phyloP scores from a whole-genome alignment of 495 filamentous ascomycete species.

The Thermothielavioides terrestris region DNA sequence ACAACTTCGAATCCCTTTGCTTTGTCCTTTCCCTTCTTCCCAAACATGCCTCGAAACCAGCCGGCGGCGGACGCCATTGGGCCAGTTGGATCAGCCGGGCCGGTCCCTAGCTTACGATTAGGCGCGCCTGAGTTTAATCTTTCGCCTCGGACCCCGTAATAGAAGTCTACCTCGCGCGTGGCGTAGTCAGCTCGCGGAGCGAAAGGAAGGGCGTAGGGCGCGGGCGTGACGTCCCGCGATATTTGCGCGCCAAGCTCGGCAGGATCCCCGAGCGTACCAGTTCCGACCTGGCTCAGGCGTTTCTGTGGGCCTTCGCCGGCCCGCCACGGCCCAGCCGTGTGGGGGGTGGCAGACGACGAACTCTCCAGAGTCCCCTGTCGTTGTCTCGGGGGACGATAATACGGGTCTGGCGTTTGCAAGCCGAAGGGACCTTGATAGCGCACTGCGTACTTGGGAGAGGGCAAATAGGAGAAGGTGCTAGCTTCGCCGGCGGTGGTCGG shows the following conservation, averaged over 20 bases:
- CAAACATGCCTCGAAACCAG: slow-evolving; percentile 74
- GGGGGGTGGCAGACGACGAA: slow-evolving; percentile 31
- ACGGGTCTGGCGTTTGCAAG: slow-evolving; percentile 56
- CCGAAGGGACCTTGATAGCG: slow-evolving; percentile 35
- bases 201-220: slow-evolving; percentile 29
- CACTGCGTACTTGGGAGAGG: slow-evolving; percentile 41
- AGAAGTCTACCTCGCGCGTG: slow-evolving; percentile 88
- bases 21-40: slow-evolving; percentile 77
- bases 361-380: slow-evolving; percentile 52
- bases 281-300: slow-evolving; percentile 28
- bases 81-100: slow-evolving; percentile 88
- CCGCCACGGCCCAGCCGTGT: slow-evolving; percentile 36
- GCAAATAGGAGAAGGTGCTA: slow-evolving; percentile 60
- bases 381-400: slow-evolving; percentile 74
- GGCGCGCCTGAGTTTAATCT: slow-evolving; percentile 71
- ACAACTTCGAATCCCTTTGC: slow-evolving; percentile 96
- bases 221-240: slow-evolving; percentile 34
- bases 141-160: slow-evolving; percentile 86
- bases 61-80: slow-evolving; percentile 80
- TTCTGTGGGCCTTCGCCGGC: slow-evolving; percentile 47
- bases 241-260: slow-evolving; percentile 34
- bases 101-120: slow-evolving; percentile 78
- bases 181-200: slow-evolving; percentile 68
- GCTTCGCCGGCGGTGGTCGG: slow-evolving; percentile 59
- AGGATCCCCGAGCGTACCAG: slow-evolving; percentile 22